Evolutionary conservation across 805 yeast genomes (phyloP).

Genomic region (Candida vartiovaarae): DNA sequence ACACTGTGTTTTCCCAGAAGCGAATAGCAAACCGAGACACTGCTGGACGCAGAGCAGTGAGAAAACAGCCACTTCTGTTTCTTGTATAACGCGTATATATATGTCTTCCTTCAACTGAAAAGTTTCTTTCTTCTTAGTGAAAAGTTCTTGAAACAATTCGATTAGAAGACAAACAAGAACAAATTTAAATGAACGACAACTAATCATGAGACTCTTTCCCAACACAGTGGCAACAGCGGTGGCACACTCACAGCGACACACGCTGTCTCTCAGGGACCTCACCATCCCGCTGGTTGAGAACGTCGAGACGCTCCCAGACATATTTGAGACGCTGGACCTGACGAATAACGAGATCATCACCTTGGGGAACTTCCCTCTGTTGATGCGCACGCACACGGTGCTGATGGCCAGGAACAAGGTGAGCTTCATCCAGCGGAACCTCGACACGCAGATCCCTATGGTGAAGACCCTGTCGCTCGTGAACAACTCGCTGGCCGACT

Average conservation of each 20-base stretch:
- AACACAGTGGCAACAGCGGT: neutral
- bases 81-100: no score
- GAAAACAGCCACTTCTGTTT: no score
- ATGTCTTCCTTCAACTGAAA: no score
- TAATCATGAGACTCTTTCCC: neutral
- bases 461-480: conserved; percentile 46
- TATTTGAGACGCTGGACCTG: conserved; percentile 54
- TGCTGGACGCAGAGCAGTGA: no score
- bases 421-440: conserved; percentile 29
- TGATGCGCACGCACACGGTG: conserved; percentile 40
- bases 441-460: conserved; percentile 35
- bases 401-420: conserved; percentile 62
- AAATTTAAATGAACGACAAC: no score
- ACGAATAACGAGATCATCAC: conserved; percentile 65
- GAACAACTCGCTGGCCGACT: conserved; percentile 41
- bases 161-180: no score
- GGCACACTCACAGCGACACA: neutral
- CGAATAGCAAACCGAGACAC: no score
- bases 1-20: no score
- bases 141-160: no score
- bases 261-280: conserved; percentile 1
- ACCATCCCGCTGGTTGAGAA: conserved; percentile 1
- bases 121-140: no score
- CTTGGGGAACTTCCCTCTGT: conserved; percentile 43
- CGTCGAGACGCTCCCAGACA: conserved; percentile 23